Percentiles rank a stretch among this genome's conserved stretches.
Evolutionary conservation across 1,139 yeast genomes (phyloP).

Genomic region (Kluyveromyces sp.): DNA sequence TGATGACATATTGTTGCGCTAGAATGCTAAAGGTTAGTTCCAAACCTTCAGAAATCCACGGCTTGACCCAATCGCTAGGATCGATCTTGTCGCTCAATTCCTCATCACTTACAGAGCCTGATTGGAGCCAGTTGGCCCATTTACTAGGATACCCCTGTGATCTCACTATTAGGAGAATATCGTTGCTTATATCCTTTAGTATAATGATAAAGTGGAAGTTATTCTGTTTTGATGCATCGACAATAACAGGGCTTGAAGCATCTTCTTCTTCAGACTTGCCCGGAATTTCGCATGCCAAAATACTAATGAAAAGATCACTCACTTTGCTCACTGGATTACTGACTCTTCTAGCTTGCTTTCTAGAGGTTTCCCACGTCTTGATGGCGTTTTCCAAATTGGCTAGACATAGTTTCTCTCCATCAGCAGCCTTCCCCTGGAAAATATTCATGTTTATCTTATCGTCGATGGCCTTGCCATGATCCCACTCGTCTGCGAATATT

Average conservation of each 20-base stretch:
- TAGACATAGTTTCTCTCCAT: slow-evolving; percentile 82
- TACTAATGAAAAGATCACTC: slow-evolving; percentile 63
- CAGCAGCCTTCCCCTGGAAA: slow-evolving; percentile 68
- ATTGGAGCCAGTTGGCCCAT: slow-evolving; percentile 86
- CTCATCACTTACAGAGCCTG: slow-evolving; percentile 27
- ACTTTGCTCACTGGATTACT: slow-evolving; percentile 39
- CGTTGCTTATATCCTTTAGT: slow-evolving; percentile 70
- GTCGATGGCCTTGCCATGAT: slow-evolving; percentile 28
- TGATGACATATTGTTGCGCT: slow-evolving; percentile 85
- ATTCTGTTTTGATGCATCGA: slow-evolving; percentile 35
- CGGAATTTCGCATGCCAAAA: slow-evolving; percentile 49
- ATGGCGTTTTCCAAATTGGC: slow-evolving; percentile 79
- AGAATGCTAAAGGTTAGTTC: slow-evolving; percentile 73
- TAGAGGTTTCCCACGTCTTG: slow-evolving; percentile 37
- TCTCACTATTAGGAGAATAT: slow-evolving; percentile 61
- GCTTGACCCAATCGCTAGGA: slow-evolving; percentile 93
- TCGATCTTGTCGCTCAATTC: slow-evolving; percentile 48
- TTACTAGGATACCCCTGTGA: slow-evolving; percentile 85
- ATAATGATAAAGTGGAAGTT: slow-evolving; percentile 64
- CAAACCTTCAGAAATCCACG: slow-evolving; percentile 82
- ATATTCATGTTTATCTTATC: slow-evolving; percentile 50
- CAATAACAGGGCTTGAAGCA: slow-evolving; percentile 30
- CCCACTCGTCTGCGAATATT: slow-evolving; percentile 43
- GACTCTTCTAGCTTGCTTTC: slow-evolving; percentile 25
- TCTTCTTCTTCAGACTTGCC: slow-evolving; percentile 11